Base-by-base conservation (phyloP, 345 rosid species). In the Theobroma cacao region DNA sequence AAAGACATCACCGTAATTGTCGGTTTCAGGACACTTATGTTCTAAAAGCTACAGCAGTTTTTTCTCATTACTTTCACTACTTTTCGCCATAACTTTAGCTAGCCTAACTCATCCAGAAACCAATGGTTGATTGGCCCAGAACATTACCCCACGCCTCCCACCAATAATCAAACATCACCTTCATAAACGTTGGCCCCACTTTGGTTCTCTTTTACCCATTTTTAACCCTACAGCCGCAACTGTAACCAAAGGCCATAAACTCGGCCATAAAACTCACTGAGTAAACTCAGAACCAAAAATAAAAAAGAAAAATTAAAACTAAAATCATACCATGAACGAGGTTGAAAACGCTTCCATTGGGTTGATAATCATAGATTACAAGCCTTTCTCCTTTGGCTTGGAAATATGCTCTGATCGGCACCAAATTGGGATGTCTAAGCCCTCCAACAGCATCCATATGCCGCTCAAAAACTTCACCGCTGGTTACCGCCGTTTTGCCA, bases 361-460 rank as follows among this genome's bases (percentile, higher is more conserved):
- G 91, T 81, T 92, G 97, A 80, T 91, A 94, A 80, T 92, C 97
- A 10, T 81, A 96, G 76, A 96, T 84, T 47, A 94, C 88, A 3
- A 96, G 97, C 79, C 99, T 85, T 77, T 96, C 99, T 26, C 97
- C 97, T 31, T 90, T 92, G 0, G 95, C 91, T 75, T 92, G 97
- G 78, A 92, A 96, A 65, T 89, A 92, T 75, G 98, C 92, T 70
- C 84, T 81, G 26, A 94, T 60, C 0, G 92, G 95, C 62, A 94
- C 98, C 80, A 96, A 86, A 84, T 94, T 94, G 1, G 85, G 86
- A 41, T 96, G 99, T 36, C 89, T 64, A 4, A 92, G 82, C 66
- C 81, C 89, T 47, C 99, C 95, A 1, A 94, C 94, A 0, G 84
- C 84, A 71, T 88, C 97, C 97, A 96, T 88, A 43, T 91, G 97